Percentiles rank a stretch among this genome's conserved stretches.
These are phyloP conservation scores for Durusdinium trenchii DNA, from an alignment of 73 alveolate species.

Conservation along the genomic window DNA sequence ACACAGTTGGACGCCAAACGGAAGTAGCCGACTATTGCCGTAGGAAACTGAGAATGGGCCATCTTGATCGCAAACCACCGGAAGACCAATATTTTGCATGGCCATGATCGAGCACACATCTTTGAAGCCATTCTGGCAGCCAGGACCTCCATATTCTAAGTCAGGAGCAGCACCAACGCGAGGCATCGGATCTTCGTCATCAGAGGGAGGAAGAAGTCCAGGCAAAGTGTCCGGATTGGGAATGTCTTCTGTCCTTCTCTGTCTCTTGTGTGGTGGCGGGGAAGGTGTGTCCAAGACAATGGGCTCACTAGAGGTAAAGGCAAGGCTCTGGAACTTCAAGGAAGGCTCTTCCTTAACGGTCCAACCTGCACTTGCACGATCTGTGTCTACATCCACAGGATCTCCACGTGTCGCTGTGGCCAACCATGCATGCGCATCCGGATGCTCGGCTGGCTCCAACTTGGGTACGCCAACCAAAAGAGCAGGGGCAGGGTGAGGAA, in stretches of 20 bases:
- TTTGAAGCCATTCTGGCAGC: not conserved
- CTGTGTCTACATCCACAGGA: not conserved
- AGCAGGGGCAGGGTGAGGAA: too few relatives aligned
- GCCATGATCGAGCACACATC: conserved; percentile 2
- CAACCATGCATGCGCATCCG: not conserved
- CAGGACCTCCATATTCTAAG: not conserved
- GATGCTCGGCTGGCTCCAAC: not conserved
- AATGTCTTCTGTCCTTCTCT: not conserved
- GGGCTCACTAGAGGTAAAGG: not conserved
- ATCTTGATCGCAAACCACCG: not conserved
- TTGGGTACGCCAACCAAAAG: not conserved
- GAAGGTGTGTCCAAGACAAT: not conserved
- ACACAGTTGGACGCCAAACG: conserved; percentile 4
- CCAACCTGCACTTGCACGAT: not conserved
- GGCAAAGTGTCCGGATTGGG: not conserved
- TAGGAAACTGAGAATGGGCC: conserved; percentile 1
- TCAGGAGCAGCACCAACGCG: not conserved
- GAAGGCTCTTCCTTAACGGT: not conserved
- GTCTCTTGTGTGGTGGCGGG: not conserved
- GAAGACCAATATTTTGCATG: conserved; percentile 16
- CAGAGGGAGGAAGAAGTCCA: not conserved
- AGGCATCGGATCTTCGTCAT: not conserved
- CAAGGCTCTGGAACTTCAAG: not conserved
- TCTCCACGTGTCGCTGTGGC: not conserved
- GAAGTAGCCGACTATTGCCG: not conserved